These are phyloP conservation scores for Sambucus nigra DNA, from an alignment of 129 eudicot genomes.

Conservation along the genomic window DNA sequence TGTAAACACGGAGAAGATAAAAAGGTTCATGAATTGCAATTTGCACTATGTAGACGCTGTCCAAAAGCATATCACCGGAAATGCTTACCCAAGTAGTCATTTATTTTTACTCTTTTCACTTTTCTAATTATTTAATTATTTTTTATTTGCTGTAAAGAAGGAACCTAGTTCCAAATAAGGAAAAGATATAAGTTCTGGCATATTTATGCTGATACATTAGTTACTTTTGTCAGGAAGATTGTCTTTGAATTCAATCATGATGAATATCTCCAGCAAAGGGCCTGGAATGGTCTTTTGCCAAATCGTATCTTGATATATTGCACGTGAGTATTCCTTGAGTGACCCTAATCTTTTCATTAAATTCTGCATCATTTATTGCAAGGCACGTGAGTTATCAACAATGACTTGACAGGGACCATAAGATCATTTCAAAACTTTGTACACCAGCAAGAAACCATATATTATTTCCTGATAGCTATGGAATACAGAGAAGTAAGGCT, in stretches of 20 bases:
- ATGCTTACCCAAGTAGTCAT: slow-evolving; percentile 65
- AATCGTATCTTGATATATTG: slow-evolving; percentile 76
- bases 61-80: slow-evolving; percentile 78
- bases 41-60: slow-evolving; percentile 86
- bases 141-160: not conserved
- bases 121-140: too few relatives aligned
- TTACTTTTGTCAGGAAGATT: slow-evolving; percentile 32
- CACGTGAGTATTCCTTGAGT: slow-evolving; percentile 34
- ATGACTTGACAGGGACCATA: slow-evolving; percentile 59
- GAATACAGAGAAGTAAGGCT: slow-evolving; percentile 30
- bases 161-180: not conserved
- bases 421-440: slow-evolving; percentile 27
- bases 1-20: slow-evolving; percentile 60
- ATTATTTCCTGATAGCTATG: slow-evolving; percentile 34
- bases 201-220: not conserved
- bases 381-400: slow-evolving; percentile 2
- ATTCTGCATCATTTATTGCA: not conserved
- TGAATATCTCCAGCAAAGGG: slow-evolving; percentile 36
- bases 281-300: slow-evolving; percentile 67
- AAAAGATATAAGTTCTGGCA: not conserved
- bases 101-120: not conserved
- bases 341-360: not conserved
- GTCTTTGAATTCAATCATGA: slow-evolving; percentile 31
- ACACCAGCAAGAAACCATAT: slow-evolving; percentile 71
- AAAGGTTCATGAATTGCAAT: slow-evolving; percentile 37